phyloP scores from a whole-genome alignment of 495 filamentous ascomycete genomes.

The Hypomontagnella monticulosa region DNA sequence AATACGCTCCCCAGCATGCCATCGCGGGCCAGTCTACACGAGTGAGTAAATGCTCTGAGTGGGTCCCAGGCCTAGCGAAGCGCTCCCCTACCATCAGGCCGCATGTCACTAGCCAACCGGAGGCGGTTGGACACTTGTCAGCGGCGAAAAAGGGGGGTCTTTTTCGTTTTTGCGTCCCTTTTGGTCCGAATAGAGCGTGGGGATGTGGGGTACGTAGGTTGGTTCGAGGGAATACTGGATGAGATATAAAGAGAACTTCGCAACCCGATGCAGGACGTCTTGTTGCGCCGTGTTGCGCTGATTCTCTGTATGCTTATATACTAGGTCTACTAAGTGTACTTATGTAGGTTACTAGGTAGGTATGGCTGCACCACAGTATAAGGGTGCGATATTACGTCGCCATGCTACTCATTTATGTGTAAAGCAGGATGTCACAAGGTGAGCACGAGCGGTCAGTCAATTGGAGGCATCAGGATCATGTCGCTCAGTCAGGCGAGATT shows the following conservation, averaged over 20 bases:
- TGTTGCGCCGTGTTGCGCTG: not conserved
- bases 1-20: not conserved
- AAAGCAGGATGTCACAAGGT: not conserved
- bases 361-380: not conserved
- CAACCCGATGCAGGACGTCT: conserved; percentile 13
- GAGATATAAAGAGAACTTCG: conserved; percentile 20
- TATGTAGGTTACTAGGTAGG: not conserved
- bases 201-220: conserved; percentile 40
- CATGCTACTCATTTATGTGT: no score
- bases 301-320: no score
- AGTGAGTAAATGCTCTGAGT: not conserved
- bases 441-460: not conserved
- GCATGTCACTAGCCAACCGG: conserved; percentile 43
- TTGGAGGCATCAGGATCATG: not conserved
- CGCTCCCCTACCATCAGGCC: conserved; percentile 27
- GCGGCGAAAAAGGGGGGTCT: conserved; percentile 4
- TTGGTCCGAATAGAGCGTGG: conserved; percentile 35
- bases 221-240: not conserved
- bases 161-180: not conserved
- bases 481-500: conserved; percentile 6
- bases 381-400: no score
- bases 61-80: conserved; percentile 6
- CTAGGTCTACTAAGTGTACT: no score
- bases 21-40: no score
- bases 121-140: conserved; percentile 43